Evolutionary conservation across 345 rosid species (phyloP).

Genomic region (Lenwebbia sp.): DNA sequence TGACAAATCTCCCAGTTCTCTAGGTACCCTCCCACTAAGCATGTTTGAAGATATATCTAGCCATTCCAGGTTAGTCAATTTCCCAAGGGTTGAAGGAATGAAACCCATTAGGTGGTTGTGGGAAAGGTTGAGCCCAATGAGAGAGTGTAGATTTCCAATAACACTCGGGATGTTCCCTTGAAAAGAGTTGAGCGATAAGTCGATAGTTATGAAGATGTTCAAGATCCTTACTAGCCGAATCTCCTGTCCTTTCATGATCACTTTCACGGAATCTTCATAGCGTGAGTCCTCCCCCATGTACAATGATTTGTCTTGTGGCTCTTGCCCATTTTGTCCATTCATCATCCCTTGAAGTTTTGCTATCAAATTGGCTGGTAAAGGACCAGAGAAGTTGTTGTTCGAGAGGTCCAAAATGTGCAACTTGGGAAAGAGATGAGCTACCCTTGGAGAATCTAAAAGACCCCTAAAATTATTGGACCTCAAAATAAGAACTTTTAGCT

Average conservation of each 20-base stretch:
- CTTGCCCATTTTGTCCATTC: neutral
- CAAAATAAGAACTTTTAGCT: neutral
- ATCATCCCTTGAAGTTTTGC: neutral
- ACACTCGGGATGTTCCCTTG: neutral
- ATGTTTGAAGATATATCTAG: neutral
- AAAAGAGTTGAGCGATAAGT: neutral
- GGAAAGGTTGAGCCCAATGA: neutral
- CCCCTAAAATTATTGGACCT: neutral
- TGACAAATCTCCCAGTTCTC: neutral
- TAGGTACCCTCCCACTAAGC: neutral
- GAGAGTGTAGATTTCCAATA: too few species aligned
- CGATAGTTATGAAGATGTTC: too few species aligned
- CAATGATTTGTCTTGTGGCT: neutral
- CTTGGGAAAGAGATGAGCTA: neutral
- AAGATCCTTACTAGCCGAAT: neutral
- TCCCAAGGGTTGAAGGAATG: neutral
- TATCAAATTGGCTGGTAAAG: neutral
- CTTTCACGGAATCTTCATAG: neutral
- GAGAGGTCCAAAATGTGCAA: slow-evolving; percentile 1
- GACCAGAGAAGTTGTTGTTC: neutral
- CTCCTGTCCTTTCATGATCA: too few species aligned
- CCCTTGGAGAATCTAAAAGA: neutral
- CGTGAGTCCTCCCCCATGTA: neutral
- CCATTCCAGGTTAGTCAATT: neutral
- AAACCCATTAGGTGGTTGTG: neutral